Evolutionary conservation across 352 stramenopile genomes (phyloP), one percentile per base, ranked within the genome.

Genomic region (Peronospora belbahrii): DNA sequence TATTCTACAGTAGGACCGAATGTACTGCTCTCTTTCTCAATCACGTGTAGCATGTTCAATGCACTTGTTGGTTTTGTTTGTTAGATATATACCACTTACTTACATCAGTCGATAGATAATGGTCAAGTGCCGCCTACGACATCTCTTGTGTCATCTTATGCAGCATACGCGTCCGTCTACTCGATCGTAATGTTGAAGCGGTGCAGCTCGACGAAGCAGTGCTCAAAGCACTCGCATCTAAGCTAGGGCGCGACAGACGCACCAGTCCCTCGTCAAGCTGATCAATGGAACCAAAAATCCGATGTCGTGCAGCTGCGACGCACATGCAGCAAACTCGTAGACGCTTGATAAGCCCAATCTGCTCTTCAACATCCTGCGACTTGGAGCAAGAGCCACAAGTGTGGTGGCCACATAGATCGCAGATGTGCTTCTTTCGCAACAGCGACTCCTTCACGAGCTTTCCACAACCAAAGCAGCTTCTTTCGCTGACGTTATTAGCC

Each of bases 321-420:
- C 67, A 78, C 47, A 67, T 54, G 37, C 52, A 54, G 62, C 67
- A 78, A 15, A 78, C 48, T 11, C 65, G 64, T 0, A 55, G 39
- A 11, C 59, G 64, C 34, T 73, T 62, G 20, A 71, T 55, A 6
- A 74, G 48, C 15, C 65, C 65, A 17, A 75, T 62, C 20, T 52
- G 67, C 2, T 48, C 62, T 37, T 78, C 67, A 3, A 74, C 42
- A 27, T 75, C 67, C 27, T 75, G 54, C 7, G 38, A 30, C 15
- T 56, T 45, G 11, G 67, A 71, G 50, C 67, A 78, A 10, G 55
- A 56, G 13, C 48, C 22, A 31, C 67, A 78, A 11, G 56, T 58
- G n/a, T 55, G 34, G 17, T 75, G 52, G 5, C 65, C 54, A 32
- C 67, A 78, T 4, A 78, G 44, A 18, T 62, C 49, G 41, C 67